Percentiles rank a stretch among this genome's conserved stretches.
Evolutionary conservation across 257 asterid genomes (phyloP).

Genomic region (Rehmannia glutinosa): DNA sequence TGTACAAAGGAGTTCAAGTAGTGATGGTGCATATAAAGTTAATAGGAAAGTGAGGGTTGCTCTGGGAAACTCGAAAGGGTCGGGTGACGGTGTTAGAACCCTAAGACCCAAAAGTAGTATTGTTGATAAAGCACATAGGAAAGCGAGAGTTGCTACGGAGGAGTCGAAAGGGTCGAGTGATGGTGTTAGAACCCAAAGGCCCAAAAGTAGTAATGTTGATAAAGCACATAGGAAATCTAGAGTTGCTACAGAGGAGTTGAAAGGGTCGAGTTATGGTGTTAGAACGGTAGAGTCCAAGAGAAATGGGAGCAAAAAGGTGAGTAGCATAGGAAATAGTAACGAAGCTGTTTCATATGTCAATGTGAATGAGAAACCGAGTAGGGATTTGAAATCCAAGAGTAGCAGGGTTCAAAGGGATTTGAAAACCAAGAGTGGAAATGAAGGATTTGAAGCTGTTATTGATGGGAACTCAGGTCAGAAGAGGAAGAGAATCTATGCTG

Average conservation of each 20-base stretch:
- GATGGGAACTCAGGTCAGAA: conserved; percentile 28
- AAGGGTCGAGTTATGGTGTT: conserved; percentile 16
- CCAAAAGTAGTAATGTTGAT: conserved; percentile 19
- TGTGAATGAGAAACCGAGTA: conserved; percentile 17
- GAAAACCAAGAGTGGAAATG: conserved; percentile 28
- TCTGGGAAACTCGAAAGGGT: conserved; percentile 18
- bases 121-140: conserved; percentile 25
- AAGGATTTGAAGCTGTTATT: conserved; percentile 18
- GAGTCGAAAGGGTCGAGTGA: conserved; percentile 22
- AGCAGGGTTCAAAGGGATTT: conserved; percentile 19
- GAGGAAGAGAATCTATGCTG: conserved; percentile 54
- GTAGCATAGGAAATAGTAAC: conserved; percentile 24
- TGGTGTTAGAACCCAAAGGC: conserved; percentile 20
- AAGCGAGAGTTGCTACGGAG: conserved; percentile 23
- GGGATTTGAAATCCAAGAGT: background rate
- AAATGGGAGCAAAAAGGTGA: conserved; percentile 18
- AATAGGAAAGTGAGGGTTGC: conserved; percentile 23
- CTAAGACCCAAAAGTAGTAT: no score
- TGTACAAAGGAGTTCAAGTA: conserved; percentile 22
- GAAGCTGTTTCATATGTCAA: conserved; percentile 15
- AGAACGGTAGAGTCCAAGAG: conserved; percentile 11
- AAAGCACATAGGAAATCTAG: conserved; percentile 19
- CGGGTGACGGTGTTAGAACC: no score
- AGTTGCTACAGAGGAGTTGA: conserved; percentile 13
- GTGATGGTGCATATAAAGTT: conserved; percentile 12